phyloP scores from a whole-genome alignment of 2,329 filamentous ascomycete species.

The Ascochyta fabae region DNA sequence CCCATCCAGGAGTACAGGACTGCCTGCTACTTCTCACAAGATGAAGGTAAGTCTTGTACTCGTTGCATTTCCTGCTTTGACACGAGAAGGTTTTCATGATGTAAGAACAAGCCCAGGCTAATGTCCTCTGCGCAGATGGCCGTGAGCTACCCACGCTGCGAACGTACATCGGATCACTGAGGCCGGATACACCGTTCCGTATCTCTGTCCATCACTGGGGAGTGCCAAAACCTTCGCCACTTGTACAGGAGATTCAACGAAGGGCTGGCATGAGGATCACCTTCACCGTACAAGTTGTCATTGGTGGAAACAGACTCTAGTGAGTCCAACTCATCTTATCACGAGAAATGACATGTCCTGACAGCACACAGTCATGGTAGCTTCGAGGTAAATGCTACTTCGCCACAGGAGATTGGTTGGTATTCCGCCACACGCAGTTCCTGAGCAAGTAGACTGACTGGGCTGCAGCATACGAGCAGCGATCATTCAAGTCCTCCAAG shows the following conservation, averaged over 20 bases:
- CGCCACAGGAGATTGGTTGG: conserved; percentile 44
- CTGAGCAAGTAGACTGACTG: neutral
- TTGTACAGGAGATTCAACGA: conserved; percentile 34
- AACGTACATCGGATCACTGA: conserved; percentile 39
- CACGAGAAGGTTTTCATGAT: neutral
- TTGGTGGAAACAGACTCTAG: conserved; percentile 41
- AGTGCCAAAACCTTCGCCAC: conserved; percentile 29
- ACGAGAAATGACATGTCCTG: conserved; percentile 28
- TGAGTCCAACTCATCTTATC: conserved; percentile 18
- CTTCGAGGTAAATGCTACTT: conserved; percentile 34
- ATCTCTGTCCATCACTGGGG: conserved; percentile 47
- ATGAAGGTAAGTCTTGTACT: conserved; percentile 42
- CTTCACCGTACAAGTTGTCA: conserved; percentile 37
- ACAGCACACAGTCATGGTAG: conserved; percentile 35
- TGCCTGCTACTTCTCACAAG: conserved; percentile 70
- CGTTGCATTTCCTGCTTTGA: neutral
- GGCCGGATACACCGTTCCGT: conserved; percentile 39
- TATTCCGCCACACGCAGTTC: neutral
- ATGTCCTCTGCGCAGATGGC: conserved; percentile 29
- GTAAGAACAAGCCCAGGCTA: neutral
- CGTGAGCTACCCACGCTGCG: conserved; percentile 39
- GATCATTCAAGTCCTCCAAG: conserved; percentile 32
- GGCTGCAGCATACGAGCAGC: conserved; percentile 34
- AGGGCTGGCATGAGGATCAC: conserved; percentile 35
- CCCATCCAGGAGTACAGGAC: conserved; percentile 85